Base-by-base conservation (phyloP, 1,139 yeast genomes). In the Lodderomyces beijingensis region DNA sequence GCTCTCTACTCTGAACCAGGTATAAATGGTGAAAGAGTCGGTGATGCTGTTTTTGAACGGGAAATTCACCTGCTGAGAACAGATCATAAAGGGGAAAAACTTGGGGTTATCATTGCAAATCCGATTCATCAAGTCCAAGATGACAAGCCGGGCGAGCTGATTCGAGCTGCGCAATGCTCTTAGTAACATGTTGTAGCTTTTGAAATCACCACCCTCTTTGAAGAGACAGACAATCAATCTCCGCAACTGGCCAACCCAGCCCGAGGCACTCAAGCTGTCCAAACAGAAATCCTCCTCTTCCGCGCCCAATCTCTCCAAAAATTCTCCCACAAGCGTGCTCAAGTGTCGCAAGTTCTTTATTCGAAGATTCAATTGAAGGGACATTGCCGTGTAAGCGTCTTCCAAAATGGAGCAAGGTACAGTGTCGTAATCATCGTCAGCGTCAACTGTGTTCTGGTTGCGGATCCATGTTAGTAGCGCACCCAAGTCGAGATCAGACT, bases 151-250 rank as follows among this genome's bases (percentile, higher is more conserved):
- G 10, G 28, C 18, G 19, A 15, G 17, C 6, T 48, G 44, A 13
- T 32, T 26, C 1, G 41, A 8, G 4, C 27, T 18, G 8, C 48
- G 43, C 16, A 59, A 33, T 9, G 51, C 51, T 5, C n/a, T 19
- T 9, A 19, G n/a, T 19, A 19, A n/a, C 22, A 19, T 19, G 8
- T 19, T 44, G 25, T 63, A 42, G 19, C 40, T 38, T 8, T 40
- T 38, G 2, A 53, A 47, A 29, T 54, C 55, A 45, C 67, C 59
- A 0, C 74, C 74, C 16, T 65, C 45, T 40, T 65, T 70, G 32
- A 57, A 42, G 25, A 65, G 50, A 8, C 43, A 35, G 1, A 57
- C 35, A 9, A 62, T 44, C 16, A 65, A 38, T n/a, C 59, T 44
- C 17, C 45, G 35, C 19, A 48, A 38, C 28, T 52, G 62, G 28